These are phyloP conservation scores for Toxoplasma gondii DNA, from an alignment of 169 alveolate genomes.

Conservation along the genomic window DNA sequence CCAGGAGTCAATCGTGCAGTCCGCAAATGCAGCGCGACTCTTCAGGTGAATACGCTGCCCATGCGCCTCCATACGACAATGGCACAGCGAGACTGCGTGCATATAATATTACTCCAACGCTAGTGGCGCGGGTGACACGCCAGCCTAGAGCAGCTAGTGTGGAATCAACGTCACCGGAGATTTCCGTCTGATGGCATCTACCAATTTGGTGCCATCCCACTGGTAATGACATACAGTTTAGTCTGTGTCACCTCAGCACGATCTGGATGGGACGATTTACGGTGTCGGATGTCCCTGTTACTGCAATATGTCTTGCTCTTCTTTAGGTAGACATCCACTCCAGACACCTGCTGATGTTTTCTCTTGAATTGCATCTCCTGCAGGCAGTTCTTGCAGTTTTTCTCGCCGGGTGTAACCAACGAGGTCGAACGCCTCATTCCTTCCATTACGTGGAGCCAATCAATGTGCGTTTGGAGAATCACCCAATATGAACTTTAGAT, in stretches of 20 bases:
- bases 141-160: neutral
- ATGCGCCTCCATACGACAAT: too few species aligned
- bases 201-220: too few species aligned
- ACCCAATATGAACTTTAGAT: neutral
- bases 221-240: too few species aligned
- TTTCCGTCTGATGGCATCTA: too few species aligned
- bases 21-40: neutral
- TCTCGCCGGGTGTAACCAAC: constrained; percentile 18
- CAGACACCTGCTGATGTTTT: neutral
- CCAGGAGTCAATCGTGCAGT: neutral
- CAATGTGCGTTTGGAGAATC: neutral
- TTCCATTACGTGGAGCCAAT: neutral
- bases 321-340: too few species aligned
- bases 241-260: too few species aligned
- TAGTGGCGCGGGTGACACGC: neutral
- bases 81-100: neutral
- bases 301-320: too few species aligned
- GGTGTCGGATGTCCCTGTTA: too few species aligned
- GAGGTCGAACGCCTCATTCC: neutral
- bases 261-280: too few species aligned
- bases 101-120: neutral
- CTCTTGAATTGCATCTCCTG: neutral
- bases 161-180: neutral
- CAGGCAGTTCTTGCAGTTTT: constrained; percentile 45
- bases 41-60: neutral